phyloP scores from a whole-genome alignment of 768 basidiomycete species.

The Hypholoma sublateritium region DNA sequence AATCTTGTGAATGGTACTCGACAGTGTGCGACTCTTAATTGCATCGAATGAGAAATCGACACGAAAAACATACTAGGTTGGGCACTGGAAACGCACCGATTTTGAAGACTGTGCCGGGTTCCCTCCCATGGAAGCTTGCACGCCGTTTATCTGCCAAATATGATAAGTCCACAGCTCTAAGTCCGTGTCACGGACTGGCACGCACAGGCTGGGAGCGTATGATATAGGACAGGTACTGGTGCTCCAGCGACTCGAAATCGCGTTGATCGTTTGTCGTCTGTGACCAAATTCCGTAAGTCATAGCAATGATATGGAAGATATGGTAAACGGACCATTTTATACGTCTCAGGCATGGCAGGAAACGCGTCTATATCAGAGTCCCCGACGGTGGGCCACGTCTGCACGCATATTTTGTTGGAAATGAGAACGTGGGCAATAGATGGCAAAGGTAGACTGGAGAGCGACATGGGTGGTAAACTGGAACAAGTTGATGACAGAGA shows the following conservation, averaged over 20 bases:
- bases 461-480: neutral
- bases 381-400: neutral
- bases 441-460: neutral
- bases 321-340: neutral
- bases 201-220: neutral
- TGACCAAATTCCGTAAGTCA: neutral
- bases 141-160: neutral
- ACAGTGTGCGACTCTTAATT: neutral
- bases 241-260: neutral
- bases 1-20: neutral
- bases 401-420: neutral
- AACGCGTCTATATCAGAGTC: neutral
- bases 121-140: neutral
- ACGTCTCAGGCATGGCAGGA: neutral
- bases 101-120: neutral
- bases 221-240: neutral
- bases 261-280: neutral
- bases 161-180: neutral
- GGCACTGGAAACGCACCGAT: neutral
- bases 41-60: no score
- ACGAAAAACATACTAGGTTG: no score
- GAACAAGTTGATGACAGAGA: no score
- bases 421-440: slow-evolving; percentile 1
- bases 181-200: neutral
- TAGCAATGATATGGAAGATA: neutral